Evolutionary conservation across 2,329 filamentous ascomycete genomes (phyloP).

Genomic region (Colletotrichum melonis): DNA sequence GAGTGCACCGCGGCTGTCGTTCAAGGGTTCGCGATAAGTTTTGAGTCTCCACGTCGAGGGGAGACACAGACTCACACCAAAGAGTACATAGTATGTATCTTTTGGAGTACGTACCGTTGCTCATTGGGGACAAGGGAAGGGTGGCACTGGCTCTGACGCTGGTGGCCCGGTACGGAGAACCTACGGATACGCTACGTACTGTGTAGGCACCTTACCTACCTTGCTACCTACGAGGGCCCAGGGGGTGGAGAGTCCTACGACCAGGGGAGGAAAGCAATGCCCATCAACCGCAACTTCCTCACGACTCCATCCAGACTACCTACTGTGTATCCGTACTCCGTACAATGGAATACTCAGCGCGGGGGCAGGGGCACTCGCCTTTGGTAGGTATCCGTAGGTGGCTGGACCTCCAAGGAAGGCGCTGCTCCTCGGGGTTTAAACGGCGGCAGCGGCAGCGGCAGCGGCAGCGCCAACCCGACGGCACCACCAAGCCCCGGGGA

Average conservation of each 20-base stretch:
- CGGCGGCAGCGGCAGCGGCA: neutral
- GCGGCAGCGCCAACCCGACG: neutral
- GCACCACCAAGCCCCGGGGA: neutral
- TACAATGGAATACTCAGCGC: too few relatives aligned
- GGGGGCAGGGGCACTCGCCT: neutral
- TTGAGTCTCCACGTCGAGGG: neutral
- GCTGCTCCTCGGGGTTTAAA: conserved; percentile 4
- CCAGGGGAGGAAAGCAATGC: neutral
- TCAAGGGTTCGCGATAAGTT: neutral
- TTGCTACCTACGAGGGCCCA: too few relatives aligned
- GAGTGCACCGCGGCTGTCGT: neutral
- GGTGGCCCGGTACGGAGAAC: too few relatives aligned
- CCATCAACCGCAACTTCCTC: too few relatives aligned
- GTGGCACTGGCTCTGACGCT: neutral
- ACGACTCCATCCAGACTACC: too few relatives aligned
- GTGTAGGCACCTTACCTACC: too few relatives aligned
- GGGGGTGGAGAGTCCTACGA: too few relatives aligned
- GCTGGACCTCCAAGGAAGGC: neutral
- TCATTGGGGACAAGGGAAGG: neutral
- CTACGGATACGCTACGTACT: too few relatives aligned
- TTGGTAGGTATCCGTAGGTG: neutral
- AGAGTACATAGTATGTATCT: neutral
- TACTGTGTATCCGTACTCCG: too few relatives aligned
- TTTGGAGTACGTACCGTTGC: neutral
- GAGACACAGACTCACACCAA: neutral